Evolutionary conservation across 148 eudicot genomes (phyloP).

Genomic region (Vaccinium darrowii): DNA sequence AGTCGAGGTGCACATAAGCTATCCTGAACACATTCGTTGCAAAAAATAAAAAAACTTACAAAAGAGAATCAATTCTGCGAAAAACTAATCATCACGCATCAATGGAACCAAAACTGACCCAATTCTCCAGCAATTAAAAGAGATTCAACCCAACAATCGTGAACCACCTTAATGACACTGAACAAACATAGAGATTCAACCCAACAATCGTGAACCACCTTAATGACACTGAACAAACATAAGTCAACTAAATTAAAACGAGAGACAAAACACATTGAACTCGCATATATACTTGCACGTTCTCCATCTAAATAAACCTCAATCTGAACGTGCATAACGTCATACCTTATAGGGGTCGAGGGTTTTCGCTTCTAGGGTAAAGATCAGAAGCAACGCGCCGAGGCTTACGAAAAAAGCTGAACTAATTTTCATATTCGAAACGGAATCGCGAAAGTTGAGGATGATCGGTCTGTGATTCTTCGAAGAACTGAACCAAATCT

Average conservation of each 20-base stretch:
- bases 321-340: neutral
- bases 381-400: conserved; percentile 27
- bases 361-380: conserved; percentile 28
- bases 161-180: neutral
- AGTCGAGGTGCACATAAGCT: neutral
- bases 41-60: neutral
- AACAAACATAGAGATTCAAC: neutral
- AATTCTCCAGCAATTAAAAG: neutral
- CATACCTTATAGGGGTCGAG: conserved; percentile 25
- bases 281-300: neutral
- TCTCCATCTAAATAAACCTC: neutral
- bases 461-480: neutral
- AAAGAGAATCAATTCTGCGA: neutral
- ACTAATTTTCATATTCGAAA: conserved; percentile 36
- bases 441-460: neutral
- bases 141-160: neutral
- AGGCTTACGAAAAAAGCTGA: conserved; percentile 23
- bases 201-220: neutral
- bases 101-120: neutral
- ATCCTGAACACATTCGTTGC: neutral
- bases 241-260: neutral
- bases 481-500: neutral
- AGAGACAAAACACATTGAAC: neutral
- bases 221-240: neutral
- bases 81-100: neutral